Base-by-base conservation (phyloP, 345 rosid species). In the Melaleuca alternifolia region DNA sequence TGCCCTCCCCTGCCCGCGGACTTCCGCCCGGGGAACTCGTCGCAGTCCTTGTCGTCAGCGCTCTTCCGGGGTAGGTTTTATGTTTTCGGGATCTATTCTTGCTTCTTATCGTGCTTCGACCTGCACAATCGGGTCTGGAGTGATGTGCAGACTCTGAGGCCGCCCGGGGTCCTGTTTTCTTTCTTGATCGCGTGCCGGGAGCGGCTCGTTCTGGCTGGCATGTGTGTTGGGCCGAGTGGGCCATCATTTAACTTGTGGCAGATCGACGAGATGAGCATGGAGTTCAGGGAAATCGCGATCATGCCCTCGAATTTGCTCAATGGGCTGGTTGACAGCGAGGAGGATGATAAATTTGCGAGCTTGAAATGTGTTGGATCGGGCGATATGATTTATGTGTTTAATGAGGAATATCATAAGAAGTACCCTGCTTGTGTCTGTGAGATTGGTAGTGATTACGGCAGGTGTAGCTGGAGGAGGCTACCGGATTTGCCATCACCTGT, bases 381-480 rank as follows among this genome's bases (percentile, higher is more conserved):
- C 37, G 89, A 92, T 85, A 90, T 96, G 83, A 85, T 96, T 3
- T 96, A 95, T 87, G 97, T 96, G 54, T 94, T 95, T 85, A 94
- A 94, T 57, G 96, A 94, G 87, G 98, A 96, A 86, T 92, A 92
- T 83, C 98, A 95, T 87, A 92, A 92, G 88, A 94, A 91, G 52
- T 96, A 93, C 90, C 98, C 98, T n/a, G 96, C 99, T 90, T 96
- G 98, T 88, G 87, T 95, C 10, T 94, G 98, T 88, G 94, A 96
- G 91, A 92, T 96, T 44, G 71, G 51, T 56, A 86, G 90, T 44
- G 85, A 28, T 28, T 61, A 89, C 18, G 91, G 89, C 0, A 89
- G 86, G 24, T 93, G 93, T 85, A 90, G 91, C 83, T 95, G 99
- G 99, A 92, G 95, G 91, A 94, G 91, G 89, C 82, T 96, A 82